phyloP scores from a whole-genome alignment of 2,329 filamentous ascomycete species.

The Biscogniauxia sp. region DNA sequence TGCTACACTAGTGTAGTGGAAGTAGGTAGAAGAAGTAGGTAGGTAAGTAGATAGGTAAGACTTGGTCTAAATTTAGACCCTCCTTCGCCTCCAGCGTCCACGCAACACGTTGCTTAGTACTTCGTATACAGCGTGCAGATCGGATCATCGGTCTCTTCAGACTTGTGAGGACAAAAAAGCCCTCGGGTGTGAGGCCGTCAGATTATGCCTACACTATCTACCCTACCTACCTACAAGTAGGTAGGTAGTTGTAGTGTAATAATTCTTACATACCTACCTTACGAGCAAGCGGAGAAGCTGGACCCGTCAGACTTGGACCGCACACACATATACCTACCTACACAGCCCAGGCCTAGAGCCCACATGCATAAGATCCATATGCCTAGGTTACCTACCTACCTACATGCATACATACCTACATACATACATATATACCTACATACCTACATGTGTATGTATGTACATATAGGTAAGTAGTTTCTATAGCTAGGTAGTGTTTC shows the following conservation, averaged over 20 bases:
- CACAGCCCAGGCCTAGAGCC: background rate
- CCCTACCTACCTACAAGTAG: too few species aligned
- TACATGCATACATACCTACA: conserved; percentile 16
- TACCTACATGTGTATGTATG: background rate
- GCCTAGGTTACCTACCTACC: too few species aligned
- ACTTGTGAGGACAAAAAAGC: background rate
- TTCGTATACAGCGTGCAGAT: background rate
- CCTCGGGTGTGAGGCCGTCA: background rate
- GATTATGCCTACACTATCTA: background rate
- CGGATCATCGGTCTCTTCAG: background rate
- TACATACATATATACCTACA: background rate
- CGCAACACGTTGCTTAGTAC: background rate
- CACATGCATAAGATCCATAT: background rate
- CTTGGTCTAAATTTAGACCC: background rate
- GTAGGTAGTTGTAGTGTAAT: too few species aligned
- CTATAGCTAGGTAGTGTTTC: background rate
- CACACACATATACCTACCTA: conserved; percentile 7
- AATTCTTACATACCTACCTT: conserved; percentile 1
- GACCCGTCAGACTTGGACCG: conserved; percentile 18
- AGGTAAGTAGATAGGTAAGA: background rate
- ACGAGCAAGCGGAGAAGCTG: conserved; percentile 21
- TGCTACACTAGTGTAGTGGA: background rate
- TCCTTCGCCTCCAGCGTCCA: background rate
- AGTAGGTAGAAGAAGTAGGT: too few species aligned
- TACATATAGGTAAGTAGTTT: background rate